Evolutionary conservation across 2,329 filamentous ascomycete genomes (phyloP).

Genomic region (Talaromyces sp.): DNA sequence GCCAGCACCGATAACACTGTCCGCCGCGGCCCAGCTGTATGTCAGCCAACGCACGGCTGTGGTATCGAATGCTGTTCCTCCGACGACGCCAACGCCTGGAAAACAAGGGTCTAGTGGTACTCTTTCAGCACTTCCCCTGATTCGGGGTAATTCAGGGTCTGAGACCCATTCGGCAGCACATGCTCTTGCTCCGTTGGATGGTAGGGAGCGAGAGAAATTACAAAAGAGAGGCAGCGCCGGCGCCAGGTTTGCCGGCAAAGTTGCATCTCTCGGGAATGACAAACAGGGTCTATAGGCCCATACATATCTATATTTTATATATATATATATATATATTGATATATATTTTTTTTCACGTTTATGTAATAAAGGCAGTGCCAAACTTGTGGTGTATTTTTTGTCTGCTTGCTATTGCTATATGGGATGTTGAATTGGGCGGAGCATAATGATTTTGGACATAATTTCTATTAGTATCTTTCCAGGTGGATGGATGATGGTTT

Average conservation of each 20-base stretch:
- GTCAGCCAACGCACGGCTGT: slow-evolving; percentile 64
- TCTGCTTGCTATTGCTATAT: slow-evolving; percentile 6
- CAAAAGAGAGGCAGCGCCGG: slow-evolving; percentile 77
- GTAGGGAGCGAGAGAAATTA: slow-evolving; percentile 60
- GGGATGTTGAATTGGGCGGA: not conserved
- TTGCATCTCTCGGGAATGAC: slow-evolving; percentile 38
- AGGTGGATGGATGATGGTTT: not conserved
- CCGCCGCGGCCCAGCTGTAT: slow-evolving; percentile 72
- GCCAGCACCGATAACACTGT: slow-evolving; percentile 76
- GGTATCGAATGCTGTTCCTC: slow-evolving; percentile 11
- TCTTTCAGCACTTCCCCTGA: slow-evolving; percentile 55
- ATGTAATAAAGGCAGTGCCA: not conserved
- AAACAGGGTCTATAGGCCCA: slow-evolving; percentile 19
- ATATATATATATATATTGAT: not conserved
- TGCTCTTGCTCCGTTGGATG: slow-evolving; percentile 25
- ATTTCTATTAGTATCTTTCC: not conserved
- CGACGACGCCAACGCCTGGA: not conserved
- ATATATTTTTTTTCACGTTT: not conserved
- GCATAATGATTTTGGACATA: not conserved
- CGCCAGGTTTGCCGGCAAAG: slow-evolving; percentile 55
- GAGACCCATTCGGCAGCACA: slow-evolving; percentile 20
- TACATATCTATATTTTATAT: not conserved
- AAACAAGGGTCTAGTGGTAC: slow-evolving; percentile 32
- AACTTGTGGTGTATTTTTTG: slow-evolving; percentile 4
- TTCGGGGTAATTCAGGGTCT: slow-evolving; percentile 31